These are phyloP conservation scores for Lasiosphaeria ovina DNA, from an alignment of 495 filamentous ascomycete genomes.

Conservation along the genomic window DNA sequence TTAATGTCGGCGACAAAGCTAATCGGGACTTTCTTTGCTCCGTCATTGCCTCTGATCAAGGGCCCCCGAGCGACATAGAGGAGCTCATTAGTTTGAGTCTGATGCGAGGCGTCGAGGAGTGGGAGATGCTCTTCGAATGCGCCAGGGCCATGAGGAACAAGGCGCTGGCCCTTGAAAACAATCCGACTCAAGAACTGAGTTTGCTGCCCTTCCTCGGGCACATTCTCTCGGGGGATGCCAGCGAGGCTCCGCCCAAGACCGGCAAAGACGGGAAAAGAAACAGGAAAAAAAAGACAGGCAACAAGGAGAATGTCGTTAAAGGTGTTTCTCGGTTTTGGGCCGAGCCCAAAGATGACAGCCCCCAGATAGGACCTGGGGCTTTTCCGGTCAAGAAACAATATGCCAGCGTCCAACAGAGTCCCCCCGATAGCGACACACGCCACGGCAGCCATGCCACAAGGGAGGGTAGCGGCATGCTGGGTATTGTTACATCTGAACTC, in stretches of 20 bases:
- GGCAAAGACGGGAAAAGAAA: not conserved
- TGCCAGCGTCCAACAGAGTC: no score
- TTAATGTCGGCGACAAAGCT: conserved; percentile 29
- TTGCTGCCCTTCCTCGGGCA: conserved; percentile 15
- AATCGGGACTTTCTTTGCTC: conserved; percentile 24
- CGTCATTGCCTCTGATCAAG: conserved; percentile 21
- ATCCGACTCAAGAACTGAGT: not conserved
- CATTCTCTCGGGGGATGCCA: conserved; percentile 3
- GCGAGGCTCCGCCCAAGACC: not conserved
- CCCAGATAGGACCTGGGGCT: no score
- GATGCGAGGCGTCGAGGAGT: conserved; percentile 33
- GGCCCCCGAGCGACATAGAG: conserved; percentile 25
- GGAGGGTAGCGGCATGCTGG: no score
- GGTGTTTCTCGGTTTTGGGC: conserved; percentile 21
- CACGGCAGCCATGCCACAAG: no score
- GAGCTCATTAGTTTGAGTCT: conserved; percentile 26
- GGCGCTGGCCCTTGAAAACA: conserved; percentile 11
- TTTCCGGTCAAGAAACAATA: no score
- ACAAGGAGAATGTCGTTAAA: not conserved
- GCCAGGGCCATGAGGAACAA: conserved; percentile 28
- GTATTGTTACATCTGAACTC: no score
- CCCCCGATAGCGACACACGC: no score
- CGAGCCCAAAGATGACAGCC: conserved; percentile 1
- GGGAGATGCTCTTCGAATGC: conserved; percentile 30
- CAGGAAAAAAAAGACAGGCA: not conserved